Base-by-base conservation (phyloP, 345 rosid genomes). In the Populus deltoides region DNA sequence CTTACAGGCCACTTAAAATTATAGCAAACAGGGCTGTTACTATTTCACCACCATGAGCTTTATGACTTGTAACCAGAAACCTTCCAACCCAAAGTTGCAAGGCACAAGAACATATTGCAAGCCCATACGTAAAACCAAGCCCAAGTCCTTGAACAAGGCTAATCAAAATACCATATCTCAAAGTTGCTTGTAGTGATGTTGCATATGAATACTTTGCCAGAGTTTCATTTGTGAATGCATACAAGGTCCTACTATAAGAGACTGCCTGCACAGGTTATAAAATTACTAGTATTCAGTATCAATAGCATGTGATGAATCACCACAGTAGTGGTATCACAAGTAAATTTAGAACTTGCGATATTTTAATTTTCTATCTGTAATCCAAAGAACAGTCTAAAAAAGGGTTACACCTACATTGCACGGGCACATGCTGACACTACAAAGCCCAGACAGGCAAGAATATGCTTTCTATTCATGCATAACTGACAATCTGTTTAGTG, bases 81-180 rank as follows among this genome's bases (percentile, higher is more conserved):
- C 95, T 88, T 79, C 98, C 98, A 86, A 93, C 90, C 95, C 97
- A 94, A 71, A 94, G 94, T 84, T 94, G 98, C 78, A 94, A 80
- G 78, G 98, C 97, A 86, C 98, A 94, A 55, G 98, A 94, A 83
- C 98, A 94, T 78, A 94, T 92, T 27, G 98, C 98, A 83, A 94
- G 98, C 72, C 98, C 98, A 89, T 94, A 94, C 8, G 98, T 94
- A 84, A 94, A 93, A 73, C 98, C 98, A 84, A 94, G 98, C 66
- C 98, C 98, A 82, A 94, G 97, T 74, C 98, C 98, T 94, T 94
- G 98, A 80, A 94, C 98, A 77, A 93, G 98, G 80, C 98, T 94
- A 74, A 94, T 94, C 81, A 90, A 77, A 75, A 94, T 90, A 74
- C 98, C 98, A 79, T 93, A 94, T 88, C 97, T 87, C 84, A 94